Base-by-base conservation (phyloP, 1,284 basidiomycete species). In the Lentinus polychrous region DNA sequence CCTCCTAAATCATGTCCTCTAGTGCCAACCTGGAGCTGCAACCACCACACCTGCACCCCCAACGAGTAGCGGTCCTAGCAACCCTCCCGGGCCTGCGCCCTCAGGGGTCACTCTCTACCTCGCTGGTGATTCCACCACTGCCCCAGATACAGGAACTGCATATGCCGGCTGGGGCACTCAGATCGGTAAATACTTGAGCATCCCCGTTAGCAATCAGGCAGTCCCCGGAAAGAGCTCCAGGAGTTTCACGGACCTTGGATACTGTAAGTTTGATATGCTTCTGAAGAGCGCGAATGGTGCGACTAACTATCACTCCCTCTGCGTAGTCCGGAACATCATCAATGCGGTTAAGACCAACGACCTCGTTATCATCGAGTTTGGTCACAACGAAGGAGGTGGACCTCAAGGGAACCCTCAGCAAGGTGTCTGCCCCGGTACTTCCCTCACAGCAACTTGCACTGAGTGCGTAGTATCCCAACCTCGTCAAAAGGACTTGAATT, bases 151-250 rank as follows among this genome's bases (percentile, higher is more conserved):
- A 15, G 39, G 39, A 40, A 40, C 39, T 20, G 17, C n/a, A 12
- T 40, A 40, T 18, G 39, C 39, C 12, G 39, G 39, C 18, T 40
- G 39, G 39, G 39, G 39, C 22, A 40, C 39, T 8, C 39, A 40
- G 39, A 40, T 40, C 20, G 39, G 39, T 7, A 40, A 40, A 14
- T 40, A 40, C 14, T 22, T 40, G 39, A 40, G 39, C 39, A 40
- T 40, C 20, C 39, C 39, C 20, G 20, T 40, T 3, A 40, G 22
- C 20, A 40, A 40, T 14, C 39, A 40, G 20, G 39, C 39, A 20
- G 39, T 40, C 20, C 39, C 39, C 39, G 39, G 39, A 40, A 40
- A 40, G 39, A 40, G 39, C 20, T 40, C 39, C 22, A 8, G 39
- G 7, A 40, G 39, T 23, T 40, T 40, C 39, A 40, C 39, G 17